phyloP scores from a whole-genome alignment of 2,329 filamentous ascomycete genomes.

The Trichoderma arundinaceum region DNA sequence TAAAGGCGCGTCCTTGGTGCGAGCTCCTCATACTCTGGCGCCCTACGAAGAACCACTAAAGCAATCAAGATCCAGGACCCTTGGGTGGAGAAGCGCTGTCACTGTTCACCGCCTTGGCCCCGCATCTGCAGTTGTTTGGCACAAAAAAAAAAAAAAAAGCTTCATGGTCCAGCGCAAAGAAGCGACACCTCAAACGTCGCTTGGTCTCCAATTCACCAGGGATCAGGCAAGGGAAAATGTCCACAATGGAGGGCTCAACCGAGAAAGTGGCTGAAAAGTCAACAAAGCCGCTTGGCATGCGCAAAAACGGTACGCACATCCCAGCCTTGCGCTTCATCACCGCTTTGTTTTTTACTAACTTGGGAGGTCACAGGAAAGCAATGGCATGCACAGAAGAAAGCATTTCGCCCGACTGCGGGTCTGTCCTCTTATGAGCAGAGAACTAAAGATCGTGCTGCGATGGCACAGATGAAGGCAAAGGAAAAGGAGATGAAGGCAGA shows the following conservation, averaged over 20 bases:
- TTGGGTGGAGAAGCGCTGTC: constrained; percentile 5
- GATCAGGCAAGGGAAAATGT: constrained; percentile 14
- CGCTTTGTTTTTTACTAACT: constrained; percentile 1
- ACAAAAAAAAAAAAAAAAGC: constrained; percentile 25
- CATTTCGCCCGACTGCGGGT: constrained; percentile 82
- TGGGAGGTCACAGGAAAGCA: constrained; percentile 73
- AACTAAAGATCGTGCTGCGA: constrained; percentile 69
- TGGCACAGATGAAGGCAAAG: constrained; percentile 82
- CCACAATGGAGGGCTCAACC: constrained; percentile 32
- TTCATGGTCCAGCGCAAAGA: constrained; percentile 11
- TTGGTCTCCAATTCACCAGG: constrained; percentile 11
- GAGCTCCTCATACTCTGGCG: too few species aligned
- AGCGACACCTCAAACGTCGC: constrained; percentile 11
- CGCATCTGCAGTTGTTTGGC: constrained; percentile 14
- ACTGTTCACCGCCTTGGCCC: constrained; percentile 25
- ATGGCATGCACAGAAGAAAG: constrained; percentile 83
- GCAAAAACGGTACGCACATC: constrained; percentile 73
- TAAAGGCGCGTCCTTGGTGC: too few species aligned
- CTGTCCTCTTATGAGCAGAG: constrained; percentile 81
- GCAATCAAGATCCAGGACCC: constrained; percentile 16
- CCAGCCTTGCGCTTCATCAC: neutral
- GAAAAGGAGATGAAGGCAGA: constrained; percentile 97
- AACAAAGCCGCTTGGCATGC: constrained; percentile 66
- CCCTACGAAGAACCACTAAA: too few species aligned
- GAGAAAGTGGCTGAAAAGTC: constrained; percentile 45